These are phyloP conservation scores for Eucalyptus urophylla DNA, from an alignment of 345 rosid genomes.

Conservation along the genomic window DNA sequence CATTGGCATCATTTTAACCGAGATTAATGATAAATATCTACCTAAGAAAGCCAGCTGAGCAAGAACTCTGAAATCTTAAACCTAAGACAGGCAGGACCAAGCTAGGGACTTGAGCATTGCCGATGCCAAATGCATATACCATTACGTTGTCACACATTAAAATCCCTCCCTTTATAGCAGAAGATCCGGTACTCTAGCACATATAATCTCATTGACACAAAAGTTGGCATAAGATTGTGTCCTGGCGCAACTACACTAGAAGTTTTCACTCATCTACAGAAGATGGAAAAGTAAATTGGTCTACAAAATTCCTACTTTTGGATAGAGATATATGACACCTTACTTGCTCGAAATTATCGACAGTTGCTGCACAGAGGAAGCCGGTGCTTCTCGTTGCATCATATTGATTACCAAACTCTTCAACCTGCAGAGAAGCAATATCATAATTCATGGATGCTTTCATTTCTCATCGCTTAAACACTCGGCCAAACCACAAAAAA, in stretches of 20 bases:
- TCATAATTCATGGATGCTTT: neutral
- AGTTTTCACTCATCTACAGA: neutral
- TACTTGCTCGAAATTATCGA: conserved; percentile 74
- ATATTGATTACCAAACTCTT: conserved; percentile 47
- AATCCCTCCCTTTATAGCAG: neutral
- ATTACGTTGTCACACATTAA: neutral
- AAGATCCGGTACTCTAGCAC: neutral
- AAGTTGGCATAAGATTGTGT: neutral
- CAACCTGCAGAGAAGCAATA: conserved; percentile 33
- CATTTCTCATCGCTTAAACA: neutral
- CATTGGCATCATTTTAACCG: neutral
- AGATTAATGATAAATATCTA: neutral
- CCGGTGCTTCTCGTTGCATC: conserved; percentile 89
- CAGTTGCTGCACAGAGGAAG: conserved; percentile 77
- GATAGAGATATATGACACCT: neutral
- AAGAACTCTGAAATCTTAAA: neutral
- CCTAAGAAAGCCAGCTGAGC: neutral
- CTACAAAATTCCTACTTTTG: neutral
- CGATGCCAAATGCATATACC: neutral
- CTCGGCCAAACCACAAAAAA: neutral
- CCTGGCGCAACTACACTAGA: neutral
- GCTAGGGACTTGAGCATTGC: neutral
- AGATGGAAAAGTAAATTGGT: neutral
- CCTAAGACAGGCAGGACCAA: neutral
- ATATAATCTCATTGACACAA: neutral